These are phyloP conservation scores for Pueraria montana DNA, from an alignment of 306 rosid species.

Conservation along the genomic window DNA sequence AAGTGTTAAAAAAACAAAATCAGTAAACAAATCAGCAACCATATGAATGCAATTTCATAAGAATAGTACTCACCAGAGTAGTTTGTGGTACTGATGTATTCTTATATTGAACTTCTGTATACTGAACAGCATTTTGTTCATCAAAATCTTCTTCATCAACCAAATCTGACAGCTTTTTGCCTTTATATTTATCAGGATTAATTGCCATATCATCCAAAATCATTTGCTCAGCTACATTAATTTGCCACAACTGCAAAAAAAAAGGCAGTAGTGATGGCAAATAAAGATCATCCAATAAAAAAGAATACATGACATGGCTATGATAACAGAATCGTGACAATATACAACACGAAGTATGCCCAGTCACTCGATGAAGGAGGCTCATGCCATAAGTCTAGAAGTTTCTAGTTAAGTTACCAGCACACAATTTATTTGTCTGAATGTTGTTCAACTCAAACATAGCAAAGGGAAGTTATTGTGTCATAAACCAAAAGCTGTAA, in stretches of 20 bases:
- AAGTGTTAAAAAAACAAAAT: slow-evolving; percentile 43
- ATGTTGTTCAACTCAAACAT: too few relatives aligned
- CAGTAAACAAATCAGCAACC: slow-evolving; percentile 47
- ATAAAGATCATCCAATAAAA: slow-evolving; percentile 4
- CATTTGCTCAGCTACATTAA: slow-evolving; percentile 91
- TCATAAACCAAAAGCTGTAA: slow-evolving; percentile 5
- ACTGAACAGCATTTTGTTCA: slow-evolving; percentile 76
- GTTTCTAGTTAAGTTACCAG: too few relatives aligned
- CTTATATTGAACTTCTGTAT: slow-evolving; percentile 77
- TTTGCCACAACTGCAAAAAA: slow-evolving; percentile 92
- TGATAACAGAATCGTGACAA: too few relatives aligned
- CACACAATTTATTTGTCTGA: too few relatives aligned
- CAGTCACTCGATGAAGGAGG: too few relatives aligned
- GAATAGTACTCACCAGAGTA: slow-evolving; percentile 71
- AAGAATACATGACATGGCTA: slow-evolving; percentile 18
- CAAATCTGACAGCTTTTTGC: slow-evolving; percentile 75
- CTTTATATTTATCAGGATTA: slow-evolving; percentile 88
- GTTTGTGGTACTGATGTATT: slow-evolving; percentile 70
- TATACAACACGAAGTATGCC: too few relatives aligned
- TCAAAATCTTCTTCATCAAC: slow-evolving; percentile 77
- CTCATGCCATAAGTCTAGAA: too few relatives aligned
- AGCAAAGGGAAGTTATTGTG: too few relatives aligned
- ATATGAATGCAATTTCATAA: slow-evolving; percentile 36
- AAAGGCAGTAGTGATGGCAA: slow-evolving; percentile 33
- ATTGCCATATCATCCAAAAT: slow-evolving; percentile 80